Base-by-base conservation (phyloP, 228 moss, liverwort and hornwort species). In the Sphagnum fallax region DNA sequence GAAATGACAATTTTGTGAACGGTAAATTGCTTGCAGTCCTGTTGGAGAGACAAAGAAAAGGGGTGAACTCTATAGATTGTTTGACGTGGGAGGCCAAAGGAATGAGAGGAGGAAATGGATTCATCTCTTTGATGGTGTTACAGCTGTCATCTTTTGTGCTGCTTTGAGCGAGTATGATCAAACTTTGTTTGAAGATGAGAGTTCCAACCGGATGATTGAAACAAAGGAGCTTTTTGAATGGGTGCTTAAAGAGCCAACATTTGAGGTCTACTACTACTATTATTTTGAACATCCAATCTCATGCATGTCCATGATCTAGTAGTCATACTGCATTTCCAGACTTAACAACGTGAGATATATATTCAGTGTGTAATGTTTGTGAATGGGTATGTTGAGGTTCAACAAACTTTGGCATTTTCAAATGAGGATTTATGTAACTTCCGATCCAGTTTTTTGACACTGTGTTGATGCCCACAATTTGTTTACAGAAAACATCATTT, bases 131-230 rank as follows among this genome's bases (percentile, higher is more conserved):
- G 88, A 88, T 65, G 88, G 80, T 60, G 84, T 88, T 6, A 88
- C 84, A 8, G 88, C 88, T 13, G 88, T 88, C 64, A 88, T 88
- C 50, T 88, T 88, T 59, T 88, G 88, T 76, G 88, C 84, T 60
- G 84, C 84, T 18, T 84, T 88, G 62, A 88, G 88, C 72, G 88
- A 88, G 77, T 88, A 88, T 63, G 88, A 88, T 69, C 84, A 84
- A 70, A 78, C 75, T 53, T 80, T 88, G 67, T 84, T 78, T 47
- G 88, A 84, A 73, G 88, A 88, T 47, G 88, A 82, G 60, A 74
- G 66, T 14, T 80, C 73, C 16, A 88, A 88, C 59, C 82, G 88
- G 60, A 88, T 88, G 88, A 77, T 88, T 47, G 88, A 88, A 69
- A 75, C 88, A 1, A 88, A 84, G 60, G 88, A 84, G 73, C 73